phyloP scores from a whole-genome alignment of 371 early-diverging fungal genomes.

The Cladochytrium tenue region DNA sequence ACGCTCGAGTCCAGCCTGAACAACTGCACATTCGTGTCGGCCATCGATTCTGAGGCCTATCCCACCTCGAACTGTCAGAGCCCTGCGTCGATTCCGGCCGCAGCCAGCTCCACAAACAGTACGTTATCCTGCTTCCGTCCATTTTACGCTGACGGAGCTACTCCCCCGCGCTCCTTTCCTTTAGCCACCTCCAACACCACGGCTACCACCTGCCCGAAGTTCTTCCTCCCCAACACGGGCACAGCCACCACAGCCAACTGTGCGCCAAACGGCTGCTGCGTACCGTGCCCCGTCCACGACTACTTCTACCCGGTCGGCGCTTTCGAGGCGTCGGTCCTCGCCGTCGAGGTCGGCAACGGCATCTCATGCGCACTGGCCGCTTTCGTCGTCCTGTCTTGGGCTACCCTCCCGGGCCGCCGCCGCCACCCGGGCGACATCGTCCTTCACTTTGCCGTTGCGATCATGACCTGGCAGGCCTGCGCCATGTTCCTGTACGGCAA shows the following conservation, averaged over 20 bases:
- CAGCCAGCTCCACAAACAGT: background rate
- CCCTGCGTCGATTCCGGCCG: background rate
- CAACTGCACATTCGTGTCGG: background rate
- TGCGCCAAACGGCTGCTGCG: constrained; percentile 20
- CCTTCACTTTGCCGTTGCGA: constrained; percentile 56
- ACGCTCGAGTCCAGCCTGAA: background rate
- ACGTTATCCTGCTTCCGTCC: no score
- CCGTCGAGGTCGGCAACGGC: constrained; percentile 40
- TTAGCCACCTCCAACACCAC: background rate
- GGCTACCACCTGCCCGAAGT: background rate
- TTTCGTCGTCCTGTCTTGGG: constrained; percentile 57
- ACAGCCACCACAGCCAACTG: background rate
- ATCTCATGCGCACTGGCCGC: constrained; percentile 55
- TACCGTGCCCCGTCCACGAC: constrained; percentile 27
- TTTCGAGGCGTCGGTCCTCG: constrained; percentile 13
- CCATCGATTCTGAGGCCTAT: background rate
- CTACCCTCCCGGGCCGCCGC: constrained; percentile 62
- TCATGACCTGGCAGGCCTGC: constrained; percentile 40
- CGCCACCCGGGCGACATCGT: constrained; percentile 69
- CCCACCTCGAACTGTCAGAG: background rate
- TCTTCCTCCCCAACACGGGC: background rate
- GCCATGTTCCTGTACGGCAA: constrained; percentile 56
- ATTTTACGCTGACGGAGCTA: no score
- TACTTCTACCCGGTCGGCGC: constrained; percentile 17
- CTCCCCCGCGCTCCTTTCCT: no score